These are phyloP conservation scores for Cladosporium sp. DNA, from an alignment of 2,329 filamentous ascomycete genomes.

Conservation along the genomic window DNA sequence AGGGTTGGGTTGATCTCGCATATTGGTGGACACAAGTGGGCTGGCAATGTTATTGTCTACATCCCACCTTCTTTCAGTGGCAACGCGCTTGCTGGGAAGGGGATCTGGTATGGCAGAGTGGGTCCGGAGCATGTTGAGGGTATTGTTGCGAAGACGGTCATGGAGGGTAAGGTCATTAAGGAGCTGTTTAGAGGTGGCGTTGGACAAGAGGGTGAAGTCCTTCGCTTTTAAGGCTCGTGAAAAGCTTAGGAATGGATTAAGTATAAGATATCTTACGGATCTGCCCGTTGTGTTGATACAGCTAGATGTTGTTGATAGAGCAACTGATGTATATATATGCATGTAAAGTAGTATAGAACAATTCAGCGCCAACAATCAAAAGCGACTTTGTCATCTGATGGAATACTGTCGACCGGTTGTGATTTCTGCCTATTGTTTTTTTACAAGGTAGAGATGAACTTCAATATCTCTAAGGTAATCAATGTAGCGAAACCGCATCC, in stretches of 20 bases:
- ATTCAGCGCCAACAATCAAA: no score
- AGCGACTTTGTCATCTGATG: no score
- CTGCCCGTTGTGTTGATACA: no score
- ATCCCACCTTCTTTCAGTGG: slow-evolving; percentile 53
- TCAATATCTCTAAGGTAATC: no score
- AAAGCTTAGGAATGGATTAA: neutral
- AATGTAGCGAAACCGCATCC: no score
- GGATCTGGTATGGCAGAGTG: slow-evolving; percentile 79
- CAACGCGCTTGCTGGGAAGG: slow-evolving; percentile 64
- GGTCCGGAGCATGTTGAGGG: slow-evolving; percentile 73
- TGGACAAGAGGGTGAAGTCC: slow-evolving; percentile 27
- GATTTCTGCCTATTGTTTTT: no score
- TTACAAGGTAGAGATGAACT: no score
- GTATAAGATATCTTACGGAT: neutral
- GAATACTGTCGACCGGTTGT: no score
- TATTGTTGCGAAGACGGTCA: slow-evolving; percentile 66
- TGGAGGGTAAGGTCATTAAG: slow-evolving; percentile 61
- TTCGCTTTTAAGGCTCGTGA: slow-evolving; percentile 22
- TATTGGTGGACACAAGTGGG: slow-evolving; percentile 80
- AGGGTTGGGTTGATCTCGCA: slow-evolving; percentile 71
- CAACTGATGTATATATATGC: no score
- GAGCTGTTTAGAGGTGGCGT: slow-evolving; percentile 72
- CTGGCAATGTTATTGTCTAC: slow-evolving; percentile 80
- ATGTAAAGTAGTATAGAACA: no score
- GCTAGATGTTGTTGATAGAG: no score